Conservation (phyloP, 768 basidiomycete species). For the Aureoboletus auriporus region DNA sequence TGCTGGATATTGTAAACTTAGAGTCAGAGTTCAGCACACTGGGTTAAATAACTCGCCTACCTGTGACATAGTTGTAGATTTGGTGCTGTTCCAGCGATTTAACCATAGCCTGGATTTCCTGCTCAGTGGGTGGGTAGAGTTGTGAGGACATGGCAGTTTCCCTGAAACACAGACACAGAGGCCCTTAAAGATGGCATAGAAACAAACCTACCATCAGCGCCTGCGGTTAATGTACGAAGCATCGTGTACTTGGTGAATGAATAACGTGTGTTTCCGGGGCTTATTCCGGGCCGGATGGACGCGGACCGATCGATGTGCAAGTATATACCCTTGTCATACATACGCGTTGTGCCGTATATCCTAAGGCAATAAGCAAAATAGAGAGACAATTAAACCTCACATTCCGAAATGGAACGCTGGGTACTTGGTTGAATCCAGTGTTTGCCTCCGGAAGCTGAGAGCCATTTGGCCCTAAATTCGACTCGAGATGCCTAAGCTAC, state of each 20-base stretch:
- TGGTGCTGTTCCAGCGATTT: slow-evolving; percentile 11
- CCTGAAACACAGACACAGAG: not conserved
- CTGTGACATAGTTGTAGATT: slow-evolving; percentile 13
- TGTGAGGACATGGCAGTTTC: slow-evolving; percentile 10
- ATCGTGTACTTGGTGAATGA: not conserved
- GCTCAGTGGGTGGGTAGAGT: not conserved
- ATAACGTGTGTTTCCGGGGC: not conserved
- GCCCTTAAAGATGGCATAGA: not conserved
- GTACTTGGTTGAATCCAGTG: too few relatives aligned
- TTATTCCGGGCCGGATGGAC: too few relatives aligned
- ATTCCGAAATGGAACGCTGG: not conserved
- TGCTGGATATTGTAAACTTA: not conserved
- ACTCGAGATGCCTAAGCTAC: not conserved
- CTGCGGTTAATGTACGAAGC: not conserved
- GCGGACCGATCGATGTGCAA: not conserved
- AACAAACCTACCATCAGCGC: too few relatives aligned
- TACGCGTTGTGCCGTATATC: not conserved
- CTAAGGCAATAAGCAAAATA: too few relatives aligned
- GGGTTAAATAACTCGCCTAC: not conserved
- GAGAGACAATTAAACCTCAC: not conserved
- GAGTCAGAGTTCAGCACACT: not conserved
- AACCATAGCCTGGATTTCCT: slow-evolving; percentile 2
- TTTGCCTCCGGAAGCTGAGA: not conserved
- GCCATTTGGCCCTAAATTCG: not conserved
- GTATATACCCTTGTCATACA: not conserved